Evolutionary conservation across 306 rosid species (phyloP).

Genomic region (Vigna angularis): DNA sequence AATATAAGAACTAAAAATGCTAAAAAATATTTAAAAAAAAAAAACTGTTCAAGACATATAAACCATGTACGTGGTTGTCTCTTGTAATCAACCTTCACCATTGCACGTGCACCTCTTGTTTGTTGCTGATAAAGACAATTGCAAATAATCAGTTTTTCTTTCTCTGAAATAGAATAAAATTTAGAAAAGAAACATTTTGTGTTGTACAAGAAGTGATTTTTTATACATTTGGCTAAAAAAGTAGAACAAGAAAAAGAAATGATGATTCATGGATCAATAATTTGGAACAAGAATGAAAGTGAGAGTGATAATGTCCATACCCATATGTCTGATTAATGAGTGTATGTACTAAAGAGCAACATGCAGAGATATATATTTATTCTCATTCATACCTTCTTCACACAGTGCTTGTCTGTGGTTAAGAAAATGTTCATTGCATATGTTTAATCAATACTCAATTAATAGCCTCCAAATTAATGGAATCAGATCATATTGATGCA

Average conservation of each 20-base stretch:
- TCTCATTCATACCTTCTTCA: background rate
- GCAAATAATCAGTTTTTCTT: too few species aligned
- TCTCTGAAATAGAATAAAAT: too few species aligned
- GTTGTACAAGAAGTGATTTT: background rate
- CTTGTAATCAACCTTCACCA: too few species aligned
- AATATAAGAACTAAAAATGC: too few species aligned
- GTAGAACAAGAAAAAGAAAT: background rate
- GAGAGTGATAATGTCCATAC: background rate
- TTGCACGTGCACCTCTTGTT: too few species aligned
- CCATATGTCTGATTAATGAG: background rate
- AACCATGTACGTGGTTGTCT: too few species aligned
- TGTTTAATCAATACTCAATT: background rate
- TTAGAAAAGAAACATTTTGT: background rate
- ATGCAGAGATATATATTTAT: background rate
- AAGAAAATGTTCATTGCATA: conserved; percentile 9
- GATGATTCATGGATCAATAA: background rate
- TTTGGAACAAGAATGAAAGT: background rate
- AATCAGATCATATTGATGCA: background rate
- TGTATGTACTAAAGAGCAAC: background rate
- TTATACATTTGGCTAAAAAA: background rate
- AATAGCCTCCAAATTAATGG: background rate
- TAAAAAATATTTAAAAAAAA: too few species aligned
- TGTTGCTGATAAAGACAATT: too few species aligned
- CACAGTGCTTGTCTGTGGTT: conserved; percentile 17
- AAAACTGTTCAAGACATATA: too few species aligned